Conservation (phyloP, 306 rosid genomes). For the Vachellia collinsii region DNA sequence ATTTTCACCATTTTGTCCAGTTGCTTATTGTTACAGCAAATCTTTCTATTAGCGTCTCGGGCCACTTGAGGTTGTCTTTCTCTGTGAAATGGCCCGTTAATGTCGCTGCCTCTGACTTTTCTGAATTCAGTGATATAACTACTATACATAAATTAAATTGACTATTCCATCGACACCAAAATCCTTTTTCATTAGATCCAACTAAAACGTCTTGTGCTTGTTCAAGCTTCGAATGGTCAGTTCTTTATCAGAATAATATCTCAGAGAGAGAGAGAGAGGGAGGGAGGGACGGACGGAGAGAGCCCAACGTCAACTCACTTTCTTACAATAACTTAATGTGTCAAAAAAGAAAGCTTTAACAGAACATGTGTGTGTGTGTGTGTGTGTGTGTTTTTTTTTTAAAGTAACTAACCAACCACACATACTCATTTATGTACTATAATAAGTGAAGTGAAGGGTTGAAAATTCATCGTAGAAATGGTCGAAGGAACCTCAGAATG, state of each 20-base stretch:
- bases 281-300: not conserved
- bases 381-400: no score
- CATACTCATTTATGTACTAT: not conserved
- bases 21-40: not conserved
- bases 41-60: not conserved
- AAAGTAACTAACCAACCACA: not conserved
- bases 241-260: no score
- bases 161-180: no score
- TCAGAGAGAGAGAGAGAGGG: no score
- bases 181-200: no score
- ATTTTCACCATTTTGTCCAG: not conserved
- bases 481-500: not conserved
- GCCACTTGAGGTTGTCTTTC: not conserved
- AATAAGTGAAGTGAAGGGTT: not conserved
- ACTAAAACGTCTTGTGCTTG: not conserved
- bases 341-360: not conserved
- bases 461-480: not conserved
- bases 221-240: not conserved
- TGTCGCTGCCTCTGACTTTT: not conserved
- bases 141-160: no score
- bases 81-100: not conserved
- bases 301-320: not conserved
- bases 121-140: no score
- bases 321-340: not conserved
- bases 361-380: no score